Base-by-base conservation (phyloP, 2,329 filamentous ascomycete genomes). In the Penicillium rolfsii region DNA sequence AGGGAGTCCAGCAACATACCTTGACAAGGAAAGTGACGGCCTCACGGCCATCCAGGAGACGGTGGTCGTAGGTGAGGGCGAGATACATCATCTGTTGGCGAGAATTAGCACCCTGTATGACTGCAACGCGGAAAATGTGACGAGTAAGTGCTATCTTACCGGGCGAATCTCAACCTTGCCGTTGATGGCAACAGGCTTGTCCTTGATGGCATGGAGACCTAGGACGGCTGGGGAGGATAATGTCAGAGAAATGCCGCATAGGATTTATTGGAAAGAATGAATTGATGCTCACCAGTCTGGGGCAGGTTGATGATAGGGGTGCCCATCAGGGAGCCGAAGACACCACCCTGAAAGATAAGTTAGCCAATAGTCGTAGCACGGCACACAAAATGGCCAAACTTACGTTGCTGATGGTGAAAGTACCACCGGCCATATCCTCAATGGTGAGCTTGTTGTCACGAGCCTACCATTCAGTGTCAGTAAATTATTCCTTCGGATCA, bases 231-330 rank as follows among this genome's bases (percentile, higher is more conserved):
- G 45, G 53, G 61, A 59, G 43, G 43, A 60, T 12, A 58, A 57
- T 43, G 14, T 50, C 22, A 26, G 43, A 36, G 26, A 12, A 11
- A 14, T n/a, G 38, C 6, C 30, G n/a, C 5, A n/a, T 16, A 22
- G 6, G 40, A 40, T 22, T 24, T 52, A 46, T 7, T 5, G 11
- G 12, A 7, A 28, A 50, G 24, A n/a, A 54, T 28, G 24, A n/a
- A 14, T 14, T 8, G 16, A 8, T 30, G 33, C 76, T 65, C 64
- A 81, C 80, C 91, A 61, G 91, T 94, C 77, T 98, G 94, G 14
- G 94, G 94, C 52, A 97, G 84, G 80, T 99, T 99, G 83, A 99
- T 98, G 76, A 99, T 98, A 9, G 95, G 95, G 0, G 95, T 99
- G 54, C 95, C 95, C 91, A 97, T 96, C 61, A 98, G 84, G 14